Evolutionary conservation across 257 asterid species (phyloP).

Genomic region (Plantago ovata): DNA sequence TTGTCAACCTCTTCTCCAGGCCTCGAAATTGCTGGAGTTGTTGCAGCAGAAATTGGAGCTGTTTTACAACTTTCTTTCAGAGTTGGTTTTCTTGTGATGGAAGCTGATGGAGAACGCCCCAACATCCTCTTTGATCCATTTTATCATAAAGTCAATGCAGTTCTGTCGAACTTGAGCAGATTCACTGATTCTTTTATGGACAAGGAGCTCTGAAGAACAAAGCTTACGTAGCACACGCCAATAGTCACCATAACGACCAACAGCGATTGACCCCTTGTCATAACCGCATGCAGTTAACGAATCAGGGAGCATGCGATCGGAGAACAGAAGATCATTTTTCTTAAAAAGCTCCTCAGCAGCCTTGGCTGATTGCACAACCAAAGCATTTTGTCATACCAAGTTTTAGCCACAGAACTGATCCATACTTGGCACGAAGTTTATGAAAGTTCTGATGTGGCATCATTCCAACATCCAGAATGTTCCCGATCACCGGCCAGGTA

Average conservation of each 20-base stretch:
- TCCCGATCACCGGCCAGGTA: constrained; percentile 39
- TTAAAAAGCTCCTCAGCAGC: constrained; percentile 41
- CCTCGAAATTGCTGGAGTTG: too few relatives aligned
- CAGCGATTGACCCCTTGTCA: constrained; percentile 24
- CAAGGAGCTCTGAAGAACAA: constrained; percentile 33
- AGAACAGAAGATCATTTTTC: constrained; percentile 32
- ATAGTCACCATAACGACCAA: constrained; percentile 26
- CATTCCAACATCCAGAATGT: constrained; percentile 34
- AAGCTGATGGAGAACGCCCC: background rate
- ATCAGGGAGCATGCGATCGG: constrained; percentile 22
- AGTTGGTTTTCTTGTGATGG: too few relatives aligned
- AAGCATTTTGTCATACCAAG: constrained; percentile 26
- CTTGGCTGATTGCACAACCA: constrained; percentile 27
- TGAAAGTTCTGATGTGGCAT: constrained; percentile 28
- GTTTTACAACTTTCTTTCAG: too few relatives aligned
- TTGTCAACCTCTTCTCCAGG: too few relatives aligned
- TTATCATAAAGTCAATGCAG: constrained; percentile 29
- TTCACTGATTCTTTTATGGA: constrained; percentile 24
- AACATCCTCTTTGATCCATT: constrained; percentile 29
- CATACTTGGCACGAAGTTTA: constrained; percentile 24
- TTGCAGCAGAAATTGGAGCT: too few relatives aligned
- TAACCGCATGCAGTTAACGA: constrained; percentile 26
- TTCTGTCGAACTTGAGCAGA: constrained; percentile 20
- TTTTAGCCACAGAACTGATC: constrained; percentile 37
- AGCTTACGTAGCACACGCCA: constrained; percentile 36